Evolutionary conservation across 2,329 filamentous ascomycete species (phyloP).

Genomic region (Penicillium digitatum): DNA sequence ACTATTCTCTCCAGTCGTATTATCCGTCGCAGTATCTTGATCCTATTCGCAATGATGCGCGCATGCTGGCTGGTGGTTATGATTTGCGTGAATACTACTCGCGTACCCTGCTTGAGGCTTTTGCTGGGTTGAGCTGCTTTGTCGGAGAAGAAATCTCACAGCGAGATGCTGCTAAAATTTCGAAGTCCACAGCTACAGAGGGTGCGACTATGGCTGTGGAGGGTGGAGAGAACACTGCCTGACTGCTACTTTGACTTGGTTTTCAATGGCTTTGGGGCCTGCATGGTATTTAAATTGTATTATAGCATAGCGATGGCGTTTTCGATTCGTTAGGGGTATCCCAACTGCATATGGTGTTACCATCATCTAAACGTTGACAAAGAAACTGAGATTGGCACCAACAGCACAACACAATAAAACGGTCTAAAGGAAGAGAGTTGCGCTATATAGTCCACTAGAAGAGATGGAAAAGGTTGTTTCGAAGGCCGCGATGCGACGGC

Average conservation of each 20-base stretch:
- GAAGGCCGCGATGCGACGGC: background rate
- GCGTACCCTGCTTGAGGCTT: conserved; percentile 80
- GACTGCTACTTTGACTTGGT: background rate
- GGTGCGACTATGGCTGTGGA: conserved; percentile 30
- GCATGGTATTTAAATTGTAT: background rate
- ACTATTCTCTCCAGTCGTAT: conserved; percentile 64
- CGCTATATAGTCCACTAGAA: background rate
- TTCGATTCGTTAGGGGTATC: background rate
- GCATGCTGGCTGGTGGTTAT: conserved; percentile 75
- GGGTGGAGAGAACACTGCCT: background rate
- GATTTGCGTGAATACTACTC: conserved; percentile 75
- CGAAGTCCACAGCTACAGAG: conserved; percentile 27
- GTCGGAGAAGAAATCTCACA: conserved; percentile 65
- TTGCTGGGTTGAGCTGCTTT: conserved; percentile 82
- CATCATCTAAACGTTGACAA: background rate
- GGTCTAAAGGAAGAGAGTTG: background rate
- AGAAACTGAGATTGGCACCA: background rate
- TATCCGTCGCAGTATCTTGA: conserved; percentile 76
- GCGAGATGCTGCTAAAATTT: conserved; percentile 23
- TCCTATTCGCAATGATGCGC: conserved; percentile 59
- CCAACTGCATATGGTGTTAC: background rate
- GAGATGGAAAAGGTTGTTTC: background rate
- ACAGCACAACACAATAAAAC: background rate
- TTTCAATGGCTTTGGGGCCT: background rate
- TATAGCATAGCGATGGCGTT: conserved; percentile 11